Base-by-base conservation (phyloP, 805 yeast genomes). In the Wickerhamiella vanderwaltii region DNA sequence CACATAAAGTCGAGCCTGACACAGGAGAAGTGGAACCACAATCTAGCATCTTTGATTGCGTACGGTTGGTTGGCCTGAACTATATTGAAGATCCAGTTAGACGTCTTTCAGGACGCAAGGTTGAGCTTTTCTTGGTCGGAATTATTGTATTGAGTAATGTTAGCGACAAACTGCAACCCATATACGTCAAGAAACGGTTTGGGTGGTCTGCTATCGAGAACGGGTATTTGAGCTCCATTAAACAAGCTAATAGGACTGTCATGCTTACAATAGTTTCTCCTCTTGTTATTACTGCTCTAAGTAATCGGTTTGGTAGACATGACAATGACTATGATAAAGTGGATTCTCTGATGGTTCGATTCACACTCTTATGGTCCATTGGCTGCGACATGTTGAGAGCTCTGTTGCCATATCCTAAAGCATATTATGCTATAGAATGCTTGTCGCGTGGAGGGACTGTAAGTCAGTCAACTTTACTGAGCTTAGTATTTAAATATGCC, bases 151-250 rank as follows among this genome's bases (percentile, higher is more conserved):
- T 32, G 15, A 25, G 35, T 25, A 32, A 32, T 16, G 13, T 13
- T 11, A 13, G 13, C 25, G 13, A 11, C 11, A 19, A 19, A 13
- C 18, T 32, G 24, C 35, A 32, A 16, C 12, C 18, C 35, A 32
- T 32, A 15, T 32, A 32, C 35, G 35, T 32, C 35, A 32, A 32
- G 24, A 13, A 17, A 16, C 35, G 35, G 16, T 32, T 32, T 19
- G 23, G 24, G n/a, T 32, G 35, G 35, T 32, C 35, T 6, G 35
- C 35, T 4, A 22, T 19, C 16, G 35, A 32, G 9, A 32, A 32
- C 25, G 35, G 35, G n/a, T 32, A 22, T 16, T 25, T 32, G 15
- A 32, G 25, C 35, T 18, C 24, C n/a, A 11, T 22, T 9, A 25
- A 25, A 12, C 24, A 32, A n/a, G 13, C 35, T 3, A 32, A 19